phyloP scores from a whole-genome alignment of 2,329 filamentous ascomycete genomes.

The Fusarium hostae region DNA sequence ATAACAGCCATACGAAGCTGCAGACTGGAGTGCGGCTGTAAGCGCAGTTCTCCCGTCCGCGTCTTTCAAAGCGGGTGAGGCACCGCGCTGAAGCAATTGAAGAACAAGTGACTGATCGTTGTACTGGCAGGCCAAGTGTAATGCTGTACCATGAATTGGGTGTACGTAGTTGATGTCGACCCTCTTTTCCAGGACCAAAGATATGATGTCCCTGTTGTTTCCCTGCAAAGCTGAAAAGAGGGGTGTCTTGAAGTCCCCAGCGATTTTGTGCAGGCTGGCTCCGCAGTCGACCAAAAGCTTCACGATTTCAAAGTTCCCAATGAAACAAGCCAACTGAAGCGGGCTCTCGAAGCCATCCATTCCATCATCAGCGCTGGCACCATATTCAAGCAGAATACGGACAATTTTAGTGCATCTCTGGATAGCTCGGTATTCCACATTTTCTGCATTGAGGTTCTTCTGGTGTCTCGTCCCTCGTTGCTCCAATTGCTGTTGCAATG shows the following conservation, averaged over 20 bases:
- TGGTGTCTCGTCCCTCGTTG: not conserved
- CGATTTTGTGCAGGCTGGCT: not conserved
- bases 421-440: not conserved
- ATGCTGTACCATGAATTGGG: not conserved
- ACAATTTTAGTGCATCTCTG: not conserved
- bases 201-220: not conserved
- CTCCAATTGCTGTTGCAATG: not conserved
- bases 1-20: not conserved
- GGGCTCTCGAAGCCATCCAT: not conserved
- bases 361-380: not conserved
- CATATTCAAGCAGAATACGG: not conserved
- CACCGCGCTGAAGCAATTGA: not conserved
- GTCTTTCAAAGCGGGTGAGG: not conserved
- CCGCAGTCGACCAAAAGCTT: not conserved
- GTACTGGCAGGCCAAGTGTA: not conserved
- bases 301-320: not conserved
- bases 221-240: not conserved
- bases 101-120: not conserved
- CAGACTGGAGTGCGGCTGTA: not conserved
- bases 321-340: constrained; percentile 16
- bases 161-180: not conserved
- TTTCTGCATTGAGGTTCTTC: not conserved
- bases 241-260: not conserved
- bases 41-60: not conserved
- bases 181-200: not conserved